Conservation (phyloP, 306 rosid genomes). For the Rosa chinensis region DNA sequence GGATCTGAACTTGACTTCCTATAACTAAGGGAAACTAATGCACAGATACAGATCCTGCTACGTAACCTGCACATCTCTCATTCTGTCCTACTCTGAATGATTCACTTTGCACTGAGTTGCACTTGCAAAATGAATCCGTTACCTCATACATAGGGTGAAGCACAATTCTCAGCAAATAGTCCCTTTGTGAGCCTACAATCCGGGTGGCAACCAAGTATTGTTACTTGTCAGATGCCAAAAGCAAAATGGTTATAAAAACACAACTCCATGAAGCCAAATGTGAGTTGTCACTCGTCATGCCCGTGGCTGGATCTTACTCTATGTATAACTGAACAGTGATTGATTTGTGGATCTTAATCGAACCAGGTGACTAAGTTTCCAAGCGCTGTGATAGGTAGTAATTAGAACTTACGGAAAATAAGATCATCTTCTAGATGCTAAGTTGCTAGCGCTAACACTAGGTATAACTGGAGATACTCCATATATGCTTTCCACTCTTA, state of each 20-base stretch:
- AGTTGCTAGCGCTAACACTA: background rate
- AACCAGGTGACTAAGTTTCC: background rate
- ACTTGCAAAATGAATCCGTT: background rate
- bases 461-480: background rate
- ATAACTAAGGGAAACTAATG: background rate
- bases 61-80: background rate
- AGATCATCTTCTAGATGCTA: background rate
- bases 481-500: background rate
- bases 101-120: background rate
- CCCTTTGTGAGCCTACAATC: background rate
- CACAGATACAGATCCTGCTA: slow-evolving; percentile 3
- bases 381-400: background rate
- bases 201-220: background rate
- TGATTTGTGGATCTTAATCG: background rate
- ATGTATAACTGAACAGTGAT: background rate
- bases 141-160: background rate
- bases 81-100: background rate
- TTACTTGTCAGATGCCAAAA: background rate
- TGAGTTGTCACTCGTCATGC: background rate
- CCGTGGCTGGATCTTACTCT: background rate
- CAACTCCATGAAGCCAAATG: background rate
- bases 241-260: background rate
- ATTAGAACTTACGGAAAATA: background rate
- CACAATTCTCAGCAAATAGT: background rate
- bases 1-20: slow-evolving; percentile 4